phyloP scores from a whole-genome alignment of 2,329 filamentous ascomycete species.

The Penicillium brasilianum region DNA sequence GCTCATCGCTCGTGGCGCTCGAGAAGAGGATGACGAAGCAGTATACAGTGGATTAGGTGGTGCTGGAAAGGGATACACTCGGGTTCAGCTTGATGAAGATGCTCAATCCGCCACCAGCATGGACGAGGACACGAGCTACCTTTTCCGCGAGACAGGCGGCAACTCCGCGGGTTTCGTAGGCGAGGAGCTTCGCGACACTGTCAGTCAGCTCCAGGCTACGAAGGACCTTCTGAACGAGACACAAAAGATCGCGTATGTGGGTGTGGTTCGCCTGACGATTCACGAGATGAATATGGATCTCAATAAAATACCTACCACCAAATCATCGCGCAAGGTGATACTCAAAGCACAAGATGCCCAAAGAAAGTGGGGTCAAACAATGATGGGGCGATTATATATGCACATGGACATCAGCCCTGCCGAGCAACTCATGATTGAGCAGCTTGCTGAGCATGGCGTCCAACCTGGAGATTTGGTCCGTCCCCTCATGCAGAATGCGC shows the following conservation, averaged over 20 bases:
- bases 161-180: conserved; percentile 70
- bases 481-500: conserved; percentile 85
- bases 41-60: conserved; percentile 81
- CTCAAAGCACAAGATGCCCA: conserved; percentile 74
- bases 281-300: conserved; percentile 74
- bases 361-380: conserved; percentile 97
- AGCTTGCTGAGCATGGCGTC: conserved; percentile 90
- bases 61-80: conserved; percentile 92
- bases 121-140: conserved; percentile 95
- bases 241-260: conserved; percentile 94
- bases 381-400: conserved; percentile 91
- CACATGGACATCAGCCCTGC: conserved; percentile 92
- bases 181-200: conserved; percentile 81
- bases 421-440: conserved; percentile 99
- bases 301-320: conserved; percentile 64
- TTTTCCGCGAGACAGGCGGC: conserved; percentile 76
- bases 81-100: conserved; percentile 94
- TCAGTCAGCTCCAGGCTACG: conserved; percentile 91
- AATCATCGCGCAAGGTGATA: conserved; percentile 72
- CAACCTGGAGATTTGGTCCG: conserved; percentile 81
- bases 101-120: conserved; percentile 91
- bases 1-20: conserved; percentile 79
- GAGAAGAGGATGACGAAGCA: conserved; percentile 70
- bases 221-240: conserved; percentile 95
- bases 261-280: conserved; percentile 80